Evolutionary conservation across 371 early-diverging fungal species (phyloP), one percentile per base, ranked within the genome.

Genomic region (Circinella umbellata): DNA sequence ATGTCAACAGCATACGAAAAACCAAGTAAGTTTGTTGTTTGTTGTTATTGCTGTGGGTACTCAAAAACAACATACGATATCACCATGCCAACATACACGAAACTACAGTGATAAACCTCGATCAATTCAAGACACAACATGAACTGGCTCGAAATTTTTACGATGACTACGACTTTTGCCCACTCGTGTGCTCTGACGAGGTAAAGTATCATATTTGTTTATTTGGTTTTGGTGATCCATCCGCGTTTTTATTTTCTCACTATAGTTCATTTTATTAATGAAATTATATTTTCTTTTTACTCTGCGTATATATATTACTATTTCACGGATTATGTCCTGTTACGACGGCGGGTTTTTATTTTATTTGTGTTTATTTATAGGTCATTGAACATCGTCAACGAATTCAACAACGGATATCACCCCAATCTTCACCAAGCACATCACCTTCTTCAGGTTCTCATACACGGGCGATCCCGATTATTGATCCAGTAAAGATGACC

Each of bases 81-180:
- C 57, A 27, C 11, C 35, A n/a, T 18, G 9, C 57, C 27, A 57
- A 34, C 51, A 8, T 17, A 8, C 8, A 13, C 51, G 4, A 13
- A 5, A 13, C 51, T 42, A 51, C 63, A 63, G 63, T 63, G 63
- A 63, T 51, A 66, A n/a, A 80, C 48, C 69, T 83, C 35, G 83
- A 75, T 36, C 76, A 76, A 61, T 75, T 83, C 47, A 72, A 68
- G 64, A 78, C 81, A 15, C 78, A 81, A 68, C 72, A 75, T 48
- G 83, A 83, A 64, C 75, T 83, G 7, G 83, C 83, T 63, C 72
- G 81, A 63, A 83, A 83, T 51, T 83, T 83, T 53, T 83, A 83
- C 59, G 83, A 83, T 67, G 83, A 83, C 66, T 62, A 66, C 53
- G 83, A 83, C 37, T 83, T 83, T 57, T 83, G 83, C 63, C 83